These are phyloP conservation scores for Alternaria gaisen DNA, from an alignment of 2,329 filamentous ascomycete genomes.

Conservation along the genomic window DNA sequence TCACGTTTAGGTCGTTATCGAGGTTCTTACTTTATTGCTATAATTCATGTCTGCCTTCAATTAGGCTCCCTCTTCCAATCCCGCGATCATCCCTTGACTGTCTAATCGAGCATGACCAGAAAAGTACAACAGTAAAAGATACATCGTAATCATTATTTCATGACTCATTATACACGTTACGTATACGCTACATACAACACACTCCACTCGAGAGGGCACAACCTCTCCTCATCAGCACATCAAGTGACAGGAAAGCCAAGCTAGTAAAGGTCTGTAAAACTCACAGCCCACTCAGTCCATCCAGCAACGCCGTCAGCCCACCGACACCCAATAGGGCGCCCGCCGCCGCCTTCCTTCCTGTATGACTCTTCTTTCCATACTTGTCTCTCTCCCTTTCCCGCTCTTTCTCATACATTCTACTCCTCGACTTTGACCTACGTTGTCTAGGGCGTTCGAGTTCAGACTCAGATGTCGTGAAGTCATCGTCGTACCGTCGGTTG, in stretches of 20 bases:
- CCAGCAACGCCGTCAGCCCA: conserved; percentile 49
- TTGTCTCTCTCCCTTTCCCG: conserved; percentile 12
- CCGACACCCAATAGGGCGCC: conserved; percentile 49
- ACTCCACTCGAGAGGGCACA: neutral
- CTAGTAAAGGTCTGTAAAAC: neutral
- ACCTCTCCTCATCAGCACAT: neutral
- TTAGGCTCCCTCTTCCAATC: neutral
- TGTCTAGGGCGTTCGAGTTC: conserved; percentile 27
- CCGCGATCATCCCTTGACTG: no score
- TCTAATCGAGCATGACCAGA: no score
- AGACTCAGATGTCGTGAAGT: conserved; percentile 36
- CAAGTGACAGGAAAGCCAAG: neutral
- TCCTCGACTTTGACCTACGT: conserved; percentile 26
- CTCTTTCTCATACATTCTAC: conserved; percentile 15
- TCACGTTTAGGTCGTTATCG: neutral
- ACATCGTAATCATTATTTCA: neutral
- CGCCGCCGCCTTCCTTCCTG: conserved; percentile 40
- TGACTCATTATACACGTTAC: neutral
- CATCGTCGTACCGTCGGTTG: conserved; percentile 26
- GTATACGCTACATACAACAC: neutral
- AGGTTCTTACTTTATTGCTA: neutral
- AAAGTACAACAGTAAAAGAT: neutral
- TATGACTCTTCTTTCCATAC: conserved; percentile 30
- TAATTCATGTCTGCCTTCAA: neutral
- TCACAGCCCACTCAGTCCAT: conserved; percentile 42